Base-by-base conservation (phyloP, 108 stramenopile species). In the Skeletonema grethae region DNA sequence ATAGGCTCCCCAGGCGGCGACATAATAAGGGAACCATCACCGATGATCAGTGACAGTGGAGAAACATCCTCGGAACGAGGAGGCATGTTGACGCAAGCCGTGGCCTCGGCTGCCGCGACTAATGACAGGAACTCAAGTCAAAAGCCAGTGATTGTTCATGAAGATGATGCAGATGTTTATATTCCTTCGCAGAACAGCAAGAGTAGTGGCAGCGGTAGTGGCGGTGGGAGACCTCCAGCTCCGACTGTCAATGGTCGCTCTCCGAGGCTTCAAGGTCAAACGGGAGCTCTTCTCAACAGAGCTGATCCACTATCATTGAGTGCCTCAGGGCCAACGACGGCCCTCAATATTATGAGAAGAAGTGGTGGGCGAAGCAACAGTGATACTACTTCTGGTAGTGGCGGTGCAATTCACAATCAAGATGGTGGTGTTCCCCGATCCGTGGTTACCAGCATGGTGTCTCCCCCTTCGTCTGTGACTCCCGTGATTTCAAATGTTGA, bases 61-160 rank as follows among this genome's bases (percentile, higher is more conserved):
- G 50, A 53, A 53, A 53, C 50, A 53, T 53, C 50, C 22, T 53
- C 50, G n/a, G 50, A 53, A 53, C 50, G 50, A 53, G 50, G 22
- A 2, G 22, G 18, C 15, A 53, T 53, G n/a, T n/a, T n/a, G 50
- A 20, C 5, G 18, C 46, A 24, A 53, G 50, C 50, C 20, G 1
- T 53, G 50, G 50, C 50, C 22, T 8, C 50, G 5, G 18, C 50
- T 53, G 50, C 50, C 50, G 22, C 22, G 50, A 53, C 50, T 9
- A 5, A 43, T 3, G 41, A 20, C 0, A 20, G 18, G 8, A 24
- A 22, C 16, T 22, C 50, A 2, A 53, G 18, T 15, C 18, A 22
- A n/a, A 22, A 22, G 50, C 22, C 8, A 8, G 5, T 53, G 7
- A n/a, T 53, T 53, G 22, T 22, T 53, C 22, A 53, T 53, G 50